Percentiles rank a stretch among this genome's conserved stretches.
Conservation (phyloP, 2,329 filamentous ascomycete species). For the Microdochium trichocladiopsis region DNA sequence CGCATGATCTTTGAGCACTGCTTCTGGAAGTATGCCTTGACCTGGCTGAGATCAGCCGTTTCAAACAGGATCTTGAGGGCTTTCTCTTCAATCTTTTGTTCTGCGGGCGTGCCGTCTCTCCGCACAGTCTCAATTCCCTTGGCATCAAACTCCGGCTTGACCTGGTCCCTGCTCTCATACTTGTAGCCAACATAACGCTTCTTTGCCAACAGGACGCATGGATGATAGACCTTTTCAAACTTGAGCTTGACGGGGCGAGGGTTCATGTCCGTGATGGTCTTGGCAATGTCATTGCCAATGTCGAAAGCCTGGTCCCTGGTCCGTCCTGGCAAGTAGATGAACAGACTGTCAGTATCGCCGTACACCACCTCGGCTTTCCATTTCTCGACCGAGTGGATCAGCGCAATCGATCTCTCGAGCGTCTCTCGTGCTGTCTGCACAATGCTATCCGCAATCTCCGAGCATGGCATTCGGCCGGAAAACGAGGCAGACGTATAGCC, state of each 20-base stretch:
- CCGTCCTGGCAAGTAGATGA: conserved; percentile 81
- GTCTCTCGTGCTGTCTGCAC: conserved; percentile 95
- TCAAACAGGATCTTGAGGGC: conserved; percentile 84
- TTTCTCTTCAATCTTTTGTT: conserved; percentile 95
- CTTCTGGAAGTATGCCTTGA: conserved; percentile 83
- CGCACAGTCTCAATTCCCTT: conserved; percentile 98
- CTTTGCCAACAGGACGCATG: conserved; percentile 89
- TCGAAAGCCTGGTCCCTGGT: conserved; percentile 84
- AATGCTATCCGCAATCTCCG: conserved; percentile 96
- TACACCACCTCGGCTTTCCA: conserved; percentile 98
- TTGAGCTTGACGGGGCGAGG: conserved; percentile 91
- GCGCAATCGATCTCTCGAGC: conserved; percentile 83
- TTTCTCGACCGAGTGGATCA: conserved; percentile 78
- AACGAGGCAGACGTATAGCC: conserved; percentile 97
- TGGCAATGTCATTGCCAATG: conserved; percentile 87
- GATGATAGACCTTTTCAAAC: conserved; percentile 97
- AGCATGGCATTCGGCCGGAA: conserved; percentile 95
- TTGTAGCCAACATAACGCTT: conserved; percentile 98
- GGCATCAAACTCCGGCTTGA: conserved; percentile 84
- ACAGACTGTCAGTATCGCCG: conserved; percentile 93
- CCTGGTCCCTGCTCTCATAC: conserved; percentile 73
- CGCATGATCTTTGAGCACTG: conserved; percentile 92
- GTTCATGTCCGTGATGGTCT: conserved; percentile 81
- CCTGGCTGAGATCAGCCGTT: conserved; percentile 78
- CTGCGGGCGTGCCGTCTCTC: conserved; percentile 86